Evolutionary conservation across 2,329 filamentous ascomycete species (phyloP).

Genomic region (Neonectria ditissima): DNA sequence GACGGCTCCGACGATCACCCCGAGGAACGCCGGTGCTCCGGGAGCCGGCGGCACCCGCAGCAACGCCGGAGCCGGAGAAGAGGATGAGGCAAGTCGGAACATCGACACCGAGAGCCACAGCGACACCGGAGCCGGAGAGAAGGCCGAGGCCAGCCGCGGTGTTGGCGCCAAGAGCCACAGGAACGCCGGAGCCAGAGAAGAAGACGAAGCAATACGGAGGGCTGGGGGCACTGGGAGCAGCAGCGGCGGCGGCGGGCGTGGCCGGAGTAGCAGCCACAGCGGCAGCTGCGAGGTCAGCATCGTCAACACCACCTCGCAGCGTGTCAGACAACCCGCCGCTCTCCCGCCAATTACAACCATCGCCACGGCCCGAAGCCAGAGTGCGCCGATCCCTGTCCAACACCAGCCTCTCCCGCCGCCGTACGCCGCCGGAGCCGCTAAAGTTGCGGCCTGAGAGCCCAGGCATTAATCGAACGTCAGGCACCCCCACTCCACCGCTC

Average conservation of each 20-base stretch:
- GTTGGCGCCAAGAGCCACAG: slow-evolving; percentile 33
- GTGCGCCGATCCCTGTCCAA: slow-evolving; percentile 64
- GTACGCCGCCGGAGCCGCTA: slow-evolving; percentile 67
- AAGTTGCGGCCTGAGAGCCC: slow-evolving; percentile 73
- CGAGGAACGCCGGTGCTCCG: slow-evolving; percentile 55
- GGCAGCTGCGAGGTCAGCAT: slow-evolving; percentile 33
- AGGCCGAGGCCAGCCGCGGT: slow-evolving; percentile 47
- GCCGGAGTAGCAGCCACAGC: slow-evolving; percentile 23
- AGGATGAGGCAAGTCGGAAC: slow-evolving; percentile 47
- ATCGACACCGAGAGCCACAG: slow-evolving; percentile 33
- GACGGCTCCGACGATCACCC: slow-evolving; percentile 48
- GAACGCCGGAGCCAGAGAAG: slow-evolving; percentile 59
- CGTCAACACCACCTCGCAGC: slow-evolving; percentile 45
- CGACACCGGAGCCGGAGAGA: slow-evolving; percentile 59
- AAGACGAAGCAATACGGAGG: slow-evolving; percentile 48
- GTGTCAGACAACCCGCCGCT: slow-evolving; percentile 52
- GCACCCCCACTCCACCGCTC: slow-evolving; percentile 73
- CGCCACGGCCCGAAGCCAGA: slow-evolving; percentile 40
- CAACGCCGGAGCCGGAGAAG: slow-evolving; percentile 59
- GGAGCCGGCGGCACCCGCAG: slow-evolving; percentile 52
- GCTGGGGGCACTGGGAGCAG: slow-evolving; percentile 34
- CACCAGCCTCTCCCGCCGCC: slow-evolving; percentile 63
- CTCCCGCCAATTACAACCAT: slow-evolving; percentile 34
- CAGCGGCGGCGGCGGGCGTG: slow-evolving; percentile 25
- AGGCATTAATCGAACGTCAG: slow-evolving; percentile 56